A percentile compares a stretch with the other conserved stretches of the same genome.
phyloP scores from a whole-genome alignment of 805 yeast genomes.

The Blastobotrys terrestris region DNA sequence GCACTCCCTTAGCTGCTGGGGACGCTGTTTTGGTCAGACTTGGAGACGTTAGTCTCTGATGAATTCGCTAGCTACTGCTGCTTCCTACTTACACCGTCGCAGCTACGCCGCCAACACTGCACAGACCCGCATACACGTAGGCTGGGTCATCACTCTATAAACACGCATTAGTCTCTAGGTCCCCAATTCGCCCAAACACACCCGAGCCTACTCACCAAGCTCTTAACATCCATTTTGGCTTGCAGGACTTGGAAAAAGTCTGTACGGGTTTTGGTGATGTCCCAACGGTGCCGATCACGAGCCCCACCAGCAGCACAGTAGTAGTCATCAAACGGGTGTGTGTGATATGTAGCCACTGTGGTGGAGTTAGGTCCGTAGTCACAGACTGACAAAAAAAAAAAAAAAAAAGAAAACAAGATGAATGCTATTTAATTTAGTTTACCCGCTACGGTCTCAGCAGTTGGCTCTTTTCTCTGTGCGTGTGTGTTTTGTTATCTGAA shows the following conservation, averaged over 20 bases:
- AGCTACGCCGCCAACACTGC: constrained; percentile 3
- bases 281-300: background rate
- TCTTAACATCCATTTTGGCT: background rate
- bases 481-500: no score
- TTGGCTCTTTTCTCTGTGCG: no score
- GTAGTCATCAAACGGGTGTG: no score
- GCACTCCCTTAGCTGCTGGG: constrained; percentile 70
- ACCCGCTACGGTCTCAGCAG: no score
- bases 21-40: constrained; percentile 67
- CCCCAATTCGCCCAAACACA: background rate
- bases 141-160: constrained; percentile 6
- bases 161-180: background rate
- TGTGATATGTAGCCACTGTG: background rate
- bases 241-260: background rate
- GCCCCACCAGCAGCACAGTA: no score
- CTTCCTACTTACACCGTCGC: background rate
- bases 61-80: background rate
- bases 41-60: constrained; percentile 1
- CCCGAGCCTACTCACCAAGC: background rate
- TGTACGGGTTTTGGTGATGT: background rate
- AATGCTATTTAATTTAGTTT: no score
- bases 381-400: no score
- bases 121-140: constrained; percentile 1
- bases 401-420: no score
- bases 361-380: no score